Evolutionary conservation across 2,329 filamentous ascomycete species (phyloP).

Genomic region (Paecilomyces sp.): DNA sequence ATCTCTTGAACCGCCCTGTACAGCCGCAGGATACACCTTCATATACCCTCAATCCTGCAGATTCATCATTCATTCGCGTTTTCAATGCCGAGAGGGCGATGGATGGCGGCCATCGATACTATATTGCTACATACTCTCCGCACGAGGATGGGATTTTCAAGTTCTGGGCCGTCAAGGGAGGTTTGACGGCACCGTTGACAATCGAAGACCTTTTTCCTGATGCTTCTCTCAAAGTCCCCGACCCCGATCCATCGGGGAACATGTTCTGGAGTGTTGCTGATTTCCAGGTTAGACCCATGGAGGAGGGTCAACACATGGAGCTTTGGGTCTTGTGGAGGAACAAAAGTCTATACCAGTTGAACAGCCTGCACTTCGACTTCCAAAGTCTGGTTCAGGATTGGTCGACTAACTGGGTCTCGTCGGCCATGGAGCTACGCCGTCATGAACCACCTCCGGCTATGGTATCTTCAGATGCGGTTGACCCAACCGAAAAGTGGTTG

Average conservation of each 20-base stretch:
- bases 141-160: conserved; percentile 87
- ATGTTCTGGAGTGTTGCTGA: conserved; percentile 76
- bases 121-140: conserved; percentile 78
- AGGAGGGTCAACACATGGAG: conserved; percentile 50
- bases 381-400: conserved; percentile 57
- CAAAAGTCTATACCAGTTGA: conserved; percentile 69
- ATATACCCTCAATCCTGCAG: conserved; percentile 71
- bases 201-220: conserved; percentile 66
- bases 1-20: conserved; percentile 64
- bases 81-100: conserved; percentile 50
- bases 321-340: conserved; percentile 82
- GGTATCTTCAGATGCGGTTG: conserved; percentile 57
- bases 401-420: conserved; percentile 62
- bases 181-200: conserved; percentile 49
- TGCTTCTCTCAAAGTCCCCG: conserved; percentile 58
- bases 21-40: conserved; percentile 63
- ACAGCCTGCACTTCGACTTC: conserved; percentile 66
- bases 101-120: conserved; percentile 45
- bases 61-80: conserved; percentile 68
- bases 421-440: conserved; percentile 53
- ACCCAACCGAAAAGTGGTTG: conserved; percentile 79
- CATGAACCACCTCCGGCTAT: conserved; percentile 49
- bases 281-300: conserved; percentile 55
- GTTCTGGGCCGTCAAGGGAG: conserved; percentile 72
- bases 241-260: conserved; percentile 54